Base-by-base conservation (phyloP, 2,329 filamentous ascomycete species). In the Aspergillus tubingensis region DNA sequence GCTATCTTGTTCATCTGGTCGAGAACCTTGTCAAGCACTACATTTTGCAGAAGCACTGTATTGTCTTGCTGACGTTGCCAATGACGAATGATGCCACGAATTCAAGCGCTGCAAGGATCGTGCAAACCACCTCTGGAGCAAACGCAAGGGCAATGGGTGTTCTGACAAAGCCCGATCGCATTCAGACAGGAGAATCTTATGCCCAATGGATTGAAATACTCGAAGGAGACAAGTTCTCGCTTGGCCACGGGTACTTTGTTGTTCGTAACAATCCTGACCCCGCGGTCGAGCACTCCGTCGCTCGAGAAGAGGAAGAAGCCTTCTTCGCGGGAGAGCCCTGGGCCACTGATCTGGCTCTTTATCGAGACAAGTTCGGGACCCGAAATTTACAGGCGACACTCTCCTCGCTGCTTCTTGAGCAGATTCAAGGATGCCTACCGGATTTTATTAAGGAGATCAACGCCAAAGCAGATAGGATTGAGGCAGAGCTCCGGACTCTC, bases 41-140 rank as follows among this genome's bases (percentile, higher is more conserved):
- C 65, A 88, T 96, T 4, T 76, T 80, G 0, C 85, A 91, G 2
- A 76, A 84, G 0, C 87, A 89, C 1, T 88, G 91, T 3, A 86
- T 96, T 25, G 88, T 96, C 13, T 82, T 96, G 4, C 88, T 93
- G 64, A 88, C 90, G 0, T 83, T 91, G 19, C 86, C 90, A 0
- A 91, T 96, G 85, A 91, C 91, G 2, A 85, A 85, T 0, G 92
- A 96, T 59, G 85, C 91, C 0, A 88, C 91, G 1, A 93, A 88
- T 13, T 94, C 90, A 0, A 88, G 83, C 0, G 90, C 91, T 0
- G 86, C 90, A 10, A 82, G 83, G 0, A 81, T 91, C 2, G 86
- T 93, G 65, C 76, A 85, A 30, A 73, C 82, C 44, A 77, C 85
- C 1, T 63, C 61, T 13, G 79, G 79, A 1, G 89, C 88, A 0